phyloP scores from a whole-genome alignment of 768 basidiomycete species.

The Psilocybe sp. region DNA sequence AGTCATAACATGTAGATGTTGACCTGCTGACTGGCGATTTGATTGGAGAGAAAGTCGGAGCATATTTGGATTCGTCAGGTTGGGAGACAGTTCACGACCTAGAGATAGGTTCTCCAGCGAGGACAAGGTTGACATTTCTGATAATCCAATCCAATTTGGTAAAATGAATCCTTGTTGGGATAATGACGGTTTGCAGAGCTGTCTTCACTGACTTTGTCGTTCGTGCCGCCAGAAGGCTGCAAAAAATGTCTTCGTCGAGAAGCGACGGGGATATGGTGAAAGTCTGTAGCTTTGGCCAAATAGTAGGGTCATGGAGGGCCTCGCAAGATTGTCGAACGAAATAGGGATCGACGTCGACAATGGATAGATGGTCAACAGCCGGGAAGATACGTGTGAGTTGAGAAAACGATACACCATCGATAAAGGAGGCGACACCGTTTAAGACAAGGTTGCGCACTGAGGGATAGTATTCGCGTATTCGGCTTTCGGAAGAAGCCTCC shows the following conservation, averaged over 20 bases:
- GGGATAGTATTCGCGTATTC: conserved; percentile 15
- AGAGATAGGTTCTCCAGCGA: conserved; percentile 9
- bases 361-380: conserved; percentile 12
- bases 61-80: too few relatives aligned
- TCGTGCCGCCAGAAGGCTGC: conserved; percentile 16
- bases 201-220: conserved; percentile 8
- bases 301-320: conserved; percentile 11
- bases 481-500: conserved; percentile 9
- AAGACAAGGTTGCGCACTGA: conserved; percentile 15
- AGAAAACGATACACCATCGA: conserved; percentile 14
- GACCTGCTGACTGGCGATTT: too few relatives aligned
- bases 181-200: conserved; percentile 14
- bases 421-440: conserved; percentile 14
- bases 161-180: conserved; percentile 12
- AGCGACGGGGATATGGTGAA: conserved; percentile 17
- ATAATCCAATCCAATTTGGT: conserved; percentile 15
- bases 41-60: too few relatives aligned
- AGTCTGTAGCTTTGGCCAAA: conserved; percentile 18
- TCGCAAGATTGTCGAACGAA: conserved; percentile 14
- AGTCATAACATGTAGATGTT: too few relatives aligned
- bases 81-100: background rate
- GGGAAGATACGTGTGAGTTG: conserved; percentile 18
- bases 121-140: conserved; percentile 14
- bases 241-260: conserved; percentile 15
- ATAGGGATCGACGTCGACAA: conserved; percentile 13